Evolutionary conservation across 139 green algal genomes (phyloP), one percentile per base, ranked within the genome.

Genomic region (Chlorella ohadii): DNA sequence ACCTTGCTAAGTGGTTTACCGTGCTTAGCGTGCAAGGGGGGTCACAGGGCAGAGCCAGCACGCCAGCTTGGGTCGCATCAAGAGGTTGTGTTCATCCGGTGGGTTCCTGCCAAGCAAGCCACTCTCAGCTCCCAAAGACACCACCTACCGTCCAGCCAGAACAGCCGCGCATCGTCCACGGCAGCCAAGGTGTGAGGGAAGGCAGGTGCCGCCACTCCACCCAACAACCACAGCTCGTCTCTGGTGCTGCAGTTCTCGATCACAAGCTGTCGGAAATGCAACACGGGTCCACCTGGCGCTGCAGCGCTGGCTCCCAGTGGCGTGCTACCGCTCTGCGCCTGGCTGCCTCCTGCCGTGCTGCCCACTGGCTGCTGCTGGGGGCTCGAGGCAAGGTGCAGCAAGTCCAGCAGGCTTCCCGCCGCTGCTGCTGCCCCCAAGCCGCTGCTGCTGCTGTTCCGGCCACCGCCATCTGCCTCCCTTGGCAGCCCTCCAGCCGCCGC

Each of bases 141-240:
- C 38, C 27, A 16, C 66, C 25, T 67, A 84, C 80, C 80, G n/a
- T 70, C 68, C 28, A 72, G n/a, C 61, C 61, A 78, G 41, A 87
- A 87, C 36, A 87, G 68, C n/a, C 39, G 41, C 5, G 61, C 71
- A 9, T 79, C 75, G 63, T 87, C 83, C 2, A 87, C 6, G 3
- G 61, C 75, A 1, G 83, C 68, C n/a, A 87, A 39, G 5, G 74
- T 87, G 56, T 81, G 67, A 27, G 83, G 74, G 22, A 84, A 61
- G n/a, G 67, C 22, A 11, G 83, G 83, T 0, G 73, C 65, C 2
- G 73, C 73, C 27, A 87, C 31, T 3, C 83, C 83, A 11, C 74
- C 83, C 68, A 87, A 41, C 67, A 87, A 38, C 83, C 74, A 84
- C 28, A 87, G 17, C 23, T 68, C 25, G 15, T 66, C 67, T 3